Evolutionary conservation across 2,329 filamentous ascomycete genomes (phyloP).

Genomic region (Trichoderma koningiopsis): DNA sequence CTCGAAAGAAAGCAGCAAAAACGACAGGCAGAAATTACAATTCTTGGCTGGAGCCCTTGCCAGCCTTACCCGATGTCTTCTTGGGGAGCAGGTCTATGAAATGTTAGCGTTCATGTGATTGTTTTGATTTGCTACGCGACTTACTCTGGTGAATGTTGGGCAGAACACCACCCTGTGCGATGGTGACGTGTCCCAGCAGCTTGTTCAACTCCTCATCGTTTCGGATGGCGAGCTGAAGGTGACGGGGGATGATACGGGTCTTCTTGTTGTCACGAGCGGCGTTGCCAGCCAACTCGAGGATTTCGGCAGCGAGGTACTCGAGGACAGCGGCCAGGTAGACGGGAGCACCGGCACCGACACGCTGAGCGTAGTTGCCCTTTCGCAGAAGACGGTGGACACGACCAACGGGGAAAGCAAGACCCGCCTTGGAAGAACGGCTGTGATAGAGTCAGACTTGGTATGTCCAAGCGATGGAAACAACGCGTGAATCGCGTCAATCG

Average conservation of each 20-base stretch:
- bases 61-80: conserved; percentile 91
- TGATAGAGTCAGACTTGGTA: not conserved
- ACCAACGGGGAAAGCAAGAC: conserved; percentile 97
- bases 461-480: not conserved
- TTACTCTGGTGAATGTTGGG: conserved; percentile 97
- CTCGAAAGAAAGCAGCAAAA: conserved; percentile 58
- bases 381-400: conserved; percentile 98
- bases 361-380: conserved; percentile 99
- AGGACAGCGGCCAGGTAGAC: conserved; percentile 97
- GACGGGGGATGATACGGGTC: conserved; percentile 99
- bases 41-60: conserved; percentile 92
- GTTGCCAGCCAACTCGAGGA: conserved; percentile 97
- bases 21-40: conserved; percentile 64
- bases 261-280: conserved; percentile 99
- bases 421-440: conserved; percentile 98
- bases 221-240: conserved; percentile 98
- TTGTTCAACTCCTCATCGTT: conserved; percentile 99
- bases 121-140: conserved; percentile 41
- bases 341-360: conserved; percentile 96
- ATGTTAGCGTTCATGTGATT: conserved; percentile 42
- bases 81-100: conserved; percentile 89
- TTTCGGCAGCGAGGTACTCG: conserved; percentile 97
- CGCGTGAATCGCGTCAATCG: not conserved
- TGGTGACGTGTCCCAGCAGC: conserved; percentile 92
- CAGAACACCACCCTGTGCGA: conserved; percentile 94